A percentile compares a stretch with the other conserved stretches of the same genome.
Evolutionary conservation across 345 rosid species (phyloP).

Genomic region (Raphanus raphanistrum): DNA sequence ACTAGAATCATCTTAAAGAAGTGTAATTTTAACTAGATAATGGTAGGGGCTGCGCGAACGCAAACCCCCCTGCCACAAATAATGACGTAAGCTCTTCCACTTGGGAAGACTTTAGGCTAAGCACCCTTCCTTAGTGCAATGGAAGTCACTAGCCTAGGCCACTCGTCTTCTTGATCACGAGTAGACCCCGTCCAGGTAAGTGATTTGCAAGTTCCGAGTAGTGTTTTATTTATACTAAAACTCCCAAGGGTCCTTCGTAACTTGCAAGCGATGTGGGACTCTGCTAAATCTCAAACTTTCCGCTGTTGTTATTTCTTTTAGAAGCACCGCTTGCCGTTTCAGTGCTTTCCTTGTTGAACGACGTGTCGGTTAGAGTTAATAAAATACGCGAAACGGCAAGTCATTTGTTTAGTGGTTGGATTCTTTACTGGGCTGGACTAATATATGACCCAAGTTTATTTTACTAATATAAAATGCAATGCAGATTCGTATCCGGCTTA

Average conservation of each 20-base stretch:
- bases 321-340: not conserved
- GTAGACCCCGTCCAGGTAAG: not conserved
- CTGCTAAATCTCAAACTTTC: not conserved
- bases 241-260: not conserved
- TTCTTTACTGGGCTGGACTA: not conserved
- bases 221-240: not conserved
- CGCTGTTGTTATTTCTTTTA: not conserved
- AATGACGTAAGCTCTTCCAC: not conserved
- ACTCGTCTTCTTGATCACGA: not conserved
- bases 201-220: not conserved
- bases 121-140: not conserved
- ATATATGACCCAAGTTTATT: not conserved
- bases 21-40: too few species aligned
- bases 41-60: not conserved
- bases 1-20: too few species aligned
- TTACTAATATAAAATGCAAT: not conserved
- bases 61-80: not conserved
- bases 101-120: not conserved
- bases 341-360: not conserved
- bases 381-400: not conserved
- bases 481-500: too few species aligned
- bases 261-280: not conserved
- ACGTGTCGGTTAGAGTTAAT: not conserved
- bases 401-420: not conserved
- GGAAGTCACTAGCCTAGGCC: not conserved